Evolutionary conservation across 2,329 filamentous ascomycete genomes (phyloP), one percentile per base, ranked within the genome.

Genomic region (Lecanosticta acicola): DNA sequence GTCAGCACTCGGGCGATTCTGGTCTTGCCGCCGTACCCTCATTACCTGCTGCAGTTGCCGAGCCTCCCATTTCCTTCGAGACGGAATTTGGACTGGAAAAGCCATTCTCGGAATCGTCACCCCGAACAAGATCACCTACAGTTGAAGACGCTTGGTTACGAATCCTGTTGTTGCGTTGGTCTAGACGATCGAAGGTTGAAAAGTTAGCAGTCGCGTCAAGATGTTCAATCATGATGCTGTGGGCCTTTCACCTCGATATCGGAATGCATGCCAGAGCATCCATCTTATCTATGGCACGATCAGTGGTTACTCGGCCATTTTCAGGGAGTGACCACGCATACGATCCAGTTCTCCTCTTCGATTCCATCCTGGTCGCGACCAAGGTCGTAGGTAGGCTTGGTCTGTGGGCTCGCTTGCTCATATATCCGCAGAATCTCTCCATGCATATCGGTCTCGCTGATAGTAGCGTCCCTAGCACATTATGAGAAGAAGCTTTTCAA

Each of bases 261-360:
- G 68, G 48, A 73, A 73, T 43, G 69, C 69, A 54, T 75, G 72
- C 71, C 71, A 75, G 3, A 75, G 61, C 45, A 70, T 67, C 72
- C 72, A 75, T 11, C 68, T 62, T 13, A 72, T 71, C 24, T 29
- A 11, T 5, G 24, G 11, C 7, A 5, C 11, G 24, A 11, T 29
- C 24, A 29, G 24, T 29, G 11, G 24, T 11, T 5, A 5, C 24
- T 7, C 5, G 24, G 24, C 24, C 24, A 7, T 11, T 5, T 29
- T 11, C 5, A 29, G 5, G 24, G 7, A 7, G 24, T n/a, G n/a
- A n/a, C n/a, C 7, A 29, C 7, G 24, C 24, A 5, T 29, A 29
- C 24, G 32, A 74, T 68, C 72, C 72, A 75, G 44, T 75, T 75
- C 49, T 70, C 68, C 51, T 72, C 67, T 33, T 65, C 67, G 5